Conservation (phyloP, 768 basidiomycete genomes). For the Favolaschia claudopus region DNA sequence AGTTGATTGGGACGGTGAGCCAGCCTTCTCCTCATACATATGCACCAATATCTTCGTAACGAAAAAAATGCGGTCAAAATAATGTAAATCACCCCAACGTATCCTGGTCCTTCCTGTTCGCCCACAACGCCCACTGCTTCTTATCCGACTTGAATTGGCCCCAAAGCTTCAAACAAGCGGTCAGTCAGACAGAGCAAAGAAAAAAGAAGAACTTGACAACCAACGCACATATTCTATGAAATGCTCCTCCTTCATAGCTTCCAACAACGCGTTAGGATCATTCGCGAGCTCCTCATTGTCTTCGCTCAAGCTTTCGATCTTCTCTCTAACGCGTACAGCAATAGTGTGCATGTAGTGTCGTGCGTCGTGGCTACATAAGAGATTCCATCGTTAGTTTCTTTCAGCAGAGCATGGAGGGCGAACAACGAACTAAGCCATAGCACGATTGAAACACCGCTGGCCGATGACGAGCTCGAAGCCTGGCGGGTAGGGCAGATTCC, state of each 20-base stretch:
- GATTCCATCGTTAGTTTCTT: background rate
- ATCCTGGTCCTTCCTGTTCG: conserved; percentile 17
- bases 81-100: background rate
- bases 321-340: conserved; percentile 18
- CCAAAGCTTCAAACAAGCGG: conserved; percentile 13
- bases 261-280: conserved; percentile 15
- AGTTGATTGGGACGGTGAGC: no score
- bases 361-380: conserved; percentile 15
- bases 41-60: no score
- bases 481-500: conserved; percentile 25
- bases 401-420: background rate
- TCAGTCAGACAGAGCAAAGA: background rate
- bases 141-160: conserved; percentile 19
- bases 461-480: conserved; percentile 19
- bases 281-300: conserved; percentile 16
- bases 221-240: conserved; percentile 14
- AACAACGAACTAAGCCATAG: conserved; percentile 19
- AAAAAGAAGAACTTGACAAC: background rate
- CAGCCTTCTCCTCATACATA: no score
- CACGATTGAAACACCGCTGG: conserved; percentile 20
- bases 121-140: conserved; percentile 9
- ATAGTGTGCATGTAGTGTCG: conserved; percentile 22
- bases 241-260: conserved; percentile 21
- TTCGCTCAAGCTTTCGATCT: conserved; percentile 17
- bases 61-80: background rate